Conservation (phyloP, 495 filamentous ascomycete species). For the Tetracladium setigerum region DNA sequence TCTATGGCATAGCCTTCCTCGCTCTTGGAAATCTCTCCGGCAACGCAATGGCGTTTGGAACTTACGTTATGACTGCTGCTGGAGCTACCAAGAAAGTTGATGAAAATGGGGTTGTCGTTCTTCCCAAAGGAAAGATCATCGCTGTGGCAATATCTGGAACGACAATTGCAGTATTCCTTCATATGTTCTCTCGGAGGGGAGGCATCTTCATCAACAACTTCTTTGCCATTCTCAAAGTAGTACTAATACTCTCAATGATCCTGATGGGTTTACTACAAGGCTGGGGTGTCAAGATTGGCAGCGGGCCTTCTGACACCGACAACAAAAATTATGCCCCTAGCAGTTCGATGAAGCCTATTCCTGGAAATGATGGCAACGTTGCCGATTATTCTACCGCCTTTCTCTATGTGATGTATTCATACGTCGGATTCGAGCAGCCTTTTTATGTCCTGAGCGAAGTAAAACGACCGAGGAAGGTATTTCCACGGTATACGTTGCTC, state of each 20-base stretch:
- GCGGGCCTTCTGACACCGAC: background rate
- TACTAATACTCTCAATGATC: constrained; percentile 36
- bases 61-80: constrained; percentile 26
- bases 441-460: constrained; percentile 25
- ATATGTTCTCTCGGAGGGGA: constrained; percentile 37
- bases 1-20: constrained; percentile 42
- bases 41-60: constrained; percentile 38
- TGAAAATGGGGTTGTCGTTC: background rate
- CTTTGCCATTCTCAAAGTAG: constrained; percentile 40
- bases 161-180: constrained; percentile 35
- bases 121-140: constrained; percentile 22
- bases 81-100: too few relatives aligned
- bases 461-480: constrained; percentile 8
- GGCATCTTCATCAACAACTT: constrained; percentile 45
- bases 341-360: background rate
- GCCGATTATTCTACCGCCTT: background rate
- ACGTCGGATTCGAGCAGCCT: constrained; percentile 19
- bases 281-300: background rate
- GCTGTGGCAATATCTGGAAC: constrained; percentile 35
- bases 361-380: background rate
- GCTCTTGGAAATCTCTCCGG: constrained; percentile 41
- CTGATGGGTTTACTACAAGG: constrained; percentile 29
- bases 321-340: background rate
- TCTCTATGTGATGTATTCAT: constrained; percentile 18
- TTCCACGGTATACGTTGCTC: constrained; percentile 11